Percentiles rank a stretch among this genome's conserved stretches.
phyloP scores from a whole-genome alignment of 192 early-diverging fungal genomes.

The Coemansia guatemalensis region DNA sequence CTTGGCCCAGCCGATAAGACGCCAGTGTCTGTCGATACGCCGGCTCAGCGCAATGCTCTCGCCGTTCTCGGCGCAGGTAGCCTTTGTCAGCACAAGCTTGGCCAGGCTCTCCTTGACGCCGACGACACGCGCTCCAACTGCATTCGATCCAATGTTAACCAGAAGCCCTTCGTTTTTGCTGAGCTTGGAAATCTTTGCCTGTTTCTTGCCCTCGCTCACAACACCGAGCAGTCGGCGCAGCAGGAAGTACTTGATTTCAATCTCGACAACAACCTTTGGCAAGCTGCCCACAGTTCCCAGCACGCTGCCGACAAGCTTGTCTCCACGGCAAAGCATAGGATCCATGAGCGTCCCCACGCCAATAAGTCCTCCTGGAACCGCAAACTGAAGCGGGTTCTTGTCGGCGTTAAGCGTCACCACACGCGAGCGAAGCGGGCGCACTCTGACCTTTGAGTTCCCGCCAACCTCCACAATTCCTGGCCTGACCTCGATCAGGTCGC shows the following conservation, averaged over 20 bases:
- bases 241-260: slow-evolving; percentile 97
- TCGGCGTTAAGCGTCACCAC: slow-evolving; percentile 89
- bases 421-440: slow-evolving; percentile 84
- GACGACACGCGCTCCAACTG: slow-evolving; percentile 91
- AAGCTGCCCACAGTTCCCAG: slow-evolving; percentile 89
- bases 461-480: slow-evolving; percentile 94
- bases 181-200: slow-evolving; percentile 93
- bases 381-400: slow-evolving; percentile 89
- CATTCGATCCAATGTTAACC: slow-evolving; percentile 96
- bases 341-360: slow-evolving; percentile 97
- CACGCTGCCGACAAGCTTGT: slow-evolving; percentile 95
- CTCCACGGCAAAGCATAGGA: slow-evolving; percentile 92
- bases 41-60: slow-evolving; percentile 96
- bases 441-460: slow-evolving; percentile 74
- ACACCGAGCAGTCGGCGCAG: slow-evolving; percentile 95
- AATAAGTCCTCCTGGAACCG: slow-evolving; percentile 99
- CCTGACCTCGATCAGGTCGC: slow-evolving; percentile 96
- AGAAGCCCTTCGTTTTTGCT: slow-evolving; percentile 89
- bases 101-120: slow-evolving; percentile 93
- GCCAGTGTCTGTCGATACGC: slow-evolving; percentile 98
- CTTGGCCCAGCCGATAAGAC: slow-evolving; percentile 98
- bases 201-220: slow-evolving; percentile 97
- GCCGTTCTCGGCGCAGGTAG: slow-evolving; percentile 92
- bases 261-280: slow-evolving; percentile 89
- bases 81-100: slow-evolving; percentile 86